Evolutionary conservation across 2,329 filamentous ascomycete species (phyloP), one percentile per base, ranked within the genome.

Genomic region (Alternaria rosae): DNA sequence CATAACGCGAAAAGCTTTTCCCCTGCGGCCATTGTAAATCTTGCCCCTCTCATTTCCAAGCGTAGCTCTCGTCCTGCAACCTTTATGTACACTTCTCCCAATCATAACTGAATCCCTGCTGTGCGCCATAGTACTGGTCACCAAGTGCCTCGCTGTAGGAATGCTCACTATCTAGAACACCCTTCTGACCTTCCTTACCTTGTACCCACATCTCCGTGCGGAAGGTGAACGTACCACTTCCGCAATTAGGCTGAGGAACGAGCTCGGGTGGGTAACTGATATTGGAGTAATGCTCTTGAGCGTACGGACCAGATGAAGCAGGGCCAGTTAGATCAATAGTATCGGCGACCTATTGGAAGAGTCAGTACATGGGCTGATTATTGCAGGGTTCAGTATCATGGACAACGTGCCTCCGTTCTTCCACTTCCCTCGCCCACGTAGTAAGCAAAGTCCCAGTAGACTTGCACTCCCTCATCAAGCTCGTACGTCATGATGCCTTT

Each of bases 21-120:
- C 23, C 23, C 20, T 35, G 11, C 20, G 28, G 9, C 28, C 5
- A 30, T 28, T 15, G 20, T 21, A 35, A n/a, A 28, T 47, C 3
- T 47, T 25, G 5, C 12, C 26, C 30, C 28, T 17, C 26, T 26
- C 28, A 21, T 15, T 13, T 41, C 6, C 28, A 17, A 38, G 13
- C 30, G 15, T 15, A 21, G 28, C 12, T 6, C 30, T 30, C 10
- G 11, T n/a, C 13, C 3, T 25, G 8, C 17, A 38, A 8, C 17
- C 41, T n/a, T 23, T 35, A 55, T n/a, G 32, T 21, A 17, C 67
- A 70, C 44, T 70, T 69, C 51, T 69, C 63, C 59, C 59, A 71
- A 42, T 70, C 67, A 54, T 66, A 66, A 42, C 65, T 65, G 17
- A 63, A 66, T 3, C 65, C 67, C 21, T 67, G 59, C 54, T 67